A percentile compares a stretch with the other conserved stretches of the same genome.
Conservation (phyloP, 345 rosid species). For the Populus deltoides region DNA sequence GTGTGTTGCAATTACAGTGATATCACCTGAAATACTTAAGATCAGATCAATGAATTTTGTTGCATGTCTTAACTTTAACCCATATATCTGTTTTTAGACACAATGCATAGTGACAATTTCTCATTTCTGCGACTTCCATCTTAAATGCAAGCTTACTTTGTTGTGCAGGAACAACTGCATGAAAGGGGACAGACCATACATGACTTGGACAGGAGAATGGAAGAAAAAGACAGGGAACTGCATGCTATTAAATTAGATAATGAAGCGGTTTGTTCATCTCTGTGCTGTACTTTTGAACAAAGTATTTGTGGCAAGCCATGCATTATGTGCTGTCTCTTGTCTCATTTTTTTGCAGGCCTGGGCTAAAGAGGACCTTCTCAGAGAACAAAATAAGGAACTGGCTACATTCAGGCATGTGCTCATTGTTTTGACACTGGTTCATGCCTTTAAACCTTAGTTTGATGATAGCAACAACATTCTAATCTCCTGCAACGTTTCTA, state of each 20-base stretch:
- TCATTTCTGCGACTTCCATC: background rate
- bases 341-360: slow-evolving; percentile 53
- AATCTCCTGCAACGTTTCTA: background rate
- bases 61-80: background rate
- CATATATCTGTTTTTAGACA: background rate
- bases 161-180: slow-evolving; percentile 67
- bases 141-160: slow-evolving; percentile 1
- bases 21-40: background rate
- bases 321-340: slow-evolving; percentile 10
- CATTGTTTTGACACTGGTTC: background rate
- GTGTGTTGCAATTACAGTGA: background rate
- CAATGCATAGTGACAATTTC: background rate
- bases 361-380: slow-evolving; percentile 93
- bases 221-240: slow-evolving; percentile 81
- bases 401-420: slow-evolving; percentile 65
- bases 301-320: background rate
- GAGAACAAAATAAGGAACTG: slow-evolving; percentile 87
- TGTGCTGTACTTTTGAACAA: background rate
- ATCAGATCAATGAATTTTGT: background rate
- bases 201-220: slow-evolving; percentile 76
- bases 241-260: slow-evolving; percentile 81
- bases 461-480: background rate
- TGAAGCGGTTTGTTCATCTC: slow-evolving; percentile 63
- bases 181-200: slow-evolving; percentile 60
- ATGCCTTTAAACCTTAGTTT: background rate